These are phyloP conservation scores for Salix arbutifolia DNA, from an alignment of 345 rosid species.

Conservation along the genomic window DNA sequence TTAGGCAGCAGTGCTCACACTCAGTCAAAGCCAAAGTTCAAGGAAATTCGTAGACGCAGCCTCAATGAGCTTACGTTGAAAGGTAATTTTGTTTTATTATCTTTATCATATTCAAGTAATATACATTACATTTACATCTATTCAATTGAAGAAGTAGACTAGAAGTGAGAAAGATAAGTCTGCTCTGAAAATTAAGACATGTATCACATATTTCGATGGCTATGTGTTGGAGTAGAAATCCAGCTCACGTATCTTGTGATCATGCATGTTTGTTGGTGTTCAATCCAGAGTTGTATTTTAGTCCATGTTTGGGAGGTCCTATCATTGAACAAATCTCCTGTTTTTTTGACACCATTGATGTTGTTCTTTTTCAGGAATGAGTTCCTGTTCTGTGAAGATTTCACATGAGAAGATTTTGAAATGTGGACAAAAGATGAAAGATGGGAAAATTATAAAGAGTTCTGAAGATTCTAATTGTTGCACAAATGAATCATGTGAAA, in stretches of 20 bases:
- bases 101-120: neutral
- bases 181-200: neutral
- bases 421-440: conserved; percentile 12
- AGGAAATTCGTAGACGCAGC: conserved; percentile 43
- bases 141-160: neutral
- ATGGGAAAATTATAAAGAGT: conserved; percentile 16
- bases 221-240: neutral
- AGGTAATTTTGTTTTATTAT: conserved; percentile 29
- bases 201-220: neutral
- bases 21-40: conserved; percentile 25
- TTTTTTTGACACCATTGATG: neutral
- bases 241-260: too few species aligned
- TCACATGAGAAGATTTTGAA: conserved; percentile 20
- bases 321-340: neutral
- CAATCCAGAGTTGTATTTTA: too few species aligned
- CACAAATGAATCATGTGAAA: conserved; percentile 1
- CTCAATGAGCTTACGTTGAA: conserved; percentile 38
- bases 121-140: neutral
- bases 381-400: conserved; percentile 16
- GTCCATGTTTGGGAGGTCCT: neutral
- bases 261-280: too few species aligned
- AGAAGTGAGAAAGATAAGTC: neutral
- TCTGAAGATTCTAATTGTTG: conserved; percentile 8
- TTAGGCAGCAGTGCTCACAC: conserved; percentile 5
- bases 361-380: conserved; percentile 25